Evolutionary conservation across 192 early-diverging fungal species (phyloP).

Genomic region (Rhizophagus sp.): DNA sequence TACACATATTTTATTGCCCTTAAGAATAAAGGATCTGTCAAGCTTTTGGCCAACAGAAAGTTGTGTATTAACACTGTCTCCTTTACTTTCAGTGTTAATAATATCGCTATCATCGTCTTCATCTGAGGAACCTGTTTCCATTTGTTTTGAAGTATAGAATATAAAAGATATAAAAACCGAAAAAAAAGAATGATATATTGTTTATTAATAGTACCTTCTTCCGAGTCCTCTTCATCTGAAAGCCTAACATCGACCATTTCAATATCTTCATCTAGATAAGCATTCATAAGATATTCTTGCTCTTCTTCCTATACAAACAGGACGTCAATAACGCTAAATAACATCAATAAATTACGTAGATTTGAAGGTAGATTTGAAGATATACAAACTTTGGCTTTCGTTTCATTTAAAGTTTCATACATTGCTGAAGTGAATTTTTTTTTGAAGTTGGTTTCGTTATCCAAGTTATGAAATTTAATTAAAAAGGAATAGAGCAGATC

Average conservation of each 20-base stretch:
- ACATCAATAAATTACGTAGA: not conserved
- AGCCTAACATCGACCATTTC: constrained; percentile 55
- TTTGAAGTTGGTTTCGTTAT: constrained; percentile 59
- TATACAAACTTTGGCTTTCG: not conserved
- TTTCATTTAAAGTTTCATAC: constrained; percentile 63
- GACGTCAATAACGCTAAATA: not conserved
- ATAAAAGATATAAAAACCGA: not conserved
- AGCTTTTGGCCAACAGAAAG: constrained; percentile 84
- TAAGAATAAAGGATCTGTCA: constrained; percentile 88
- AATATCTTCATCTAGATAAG: constrained; percentile 69
- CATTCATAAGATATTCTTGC: constrained; percentile 73
- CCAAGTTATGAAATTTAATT: constrained; percentile 59
- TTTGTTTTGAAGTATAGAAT: not conserved
- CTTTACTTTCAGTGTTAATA: constrained; percentile 21
- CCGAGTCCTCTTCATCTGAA: constrained; percentile 15
- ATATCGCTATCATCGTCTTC: constrained; percentile 35
- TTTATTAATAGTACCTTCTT: not conserved
- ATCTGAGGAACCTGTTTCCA: constrained; percentile 25
- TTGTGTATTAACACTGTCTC: constrained; percentile 57
- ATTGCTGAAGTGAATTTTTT: constrained; percentile 68
- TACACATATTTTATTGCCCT: constrained; percentile 88
- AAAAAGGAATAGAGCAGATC: constrained; percentile 73
- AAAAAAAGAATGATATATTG: not conserved
- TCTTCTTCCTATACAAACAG: constrained; percentile 48
- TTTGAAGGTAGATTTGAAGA: not conserved